Evolutionary conservation across 2,329 filamentous ascomycete species (phyloP).

Genomic region (Ascochyta viciae-villosae): DNA sequence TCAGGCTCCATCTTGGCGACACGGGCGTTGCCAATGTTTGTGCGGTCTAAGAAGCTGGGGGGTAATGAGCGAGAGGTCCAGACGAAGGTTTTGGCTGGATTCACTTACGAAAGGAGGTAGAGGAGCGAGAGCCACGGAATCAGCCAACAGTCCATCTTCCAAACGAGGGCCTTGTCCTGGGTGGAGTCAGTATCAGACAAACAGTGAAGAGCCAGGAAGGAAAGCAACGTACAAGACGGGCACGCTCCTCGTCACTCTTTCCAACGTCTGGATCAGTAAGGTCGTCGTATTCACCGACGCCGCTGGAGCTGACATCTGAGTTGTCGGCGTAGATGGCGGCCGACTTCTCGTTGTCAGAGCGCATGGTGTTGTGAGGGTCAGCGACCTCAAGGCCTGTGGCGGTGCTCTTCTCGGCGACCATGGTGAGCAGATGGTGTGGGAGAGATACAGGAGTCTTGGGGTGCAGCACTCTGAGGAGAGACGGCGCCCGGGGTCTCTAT

Average conservation of each 20-base stretch:
- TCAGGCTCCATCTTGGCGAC: conserved; percentile 43
- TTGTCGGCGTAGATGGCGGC: conserved; percentile 33
- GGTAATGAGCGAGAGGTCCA: not conserved
- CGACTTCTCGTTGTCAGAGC: conserved; percentile 34
- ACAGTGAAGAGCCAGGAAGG: not conserved
- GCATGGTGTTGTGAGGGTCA: conserved; percentile 6
- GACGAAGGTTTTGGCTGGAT: accelerated
- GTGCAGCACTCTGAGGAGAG: conserved; percentile 15
- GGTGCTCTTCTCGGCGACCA: conserved; percentile 41
- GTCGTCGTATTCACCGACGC: conserved; percentile 39
- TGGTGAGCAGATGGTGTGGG: conserved; percentile 26
- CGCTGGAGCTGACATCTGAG: conserved; percentile 32
- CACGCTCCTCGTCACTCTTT: conserved; percentile 45
- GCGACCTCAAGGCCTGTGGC: conserved; percentile 21
- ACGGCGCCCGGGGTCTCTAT: conserved; percentile 38
- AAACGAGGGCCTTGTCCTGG: conserved; percentile 48
- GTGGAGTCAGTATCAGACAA: conserved; percentile 20
- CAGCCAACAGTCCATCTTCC: conserved; percentile 52
- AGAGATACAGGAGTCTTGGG: conserved; percentile 26
- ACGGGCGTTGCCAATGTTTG: conserved; percentile 56
- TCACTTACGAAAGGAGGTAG: conserved; percentile 47
- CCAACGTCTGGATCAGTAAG: conserved; percentile 46
- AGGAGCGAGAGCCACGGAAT: conserved; percentile 52
- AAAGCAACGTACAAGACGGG: conserved; percentile 36
- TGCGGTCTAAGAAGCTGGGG: conserved; percentile 43